phyloP scores from a whole-genome alignment of 2,329 filamentous ascomycete species.

The Cyphellophora europaea region DNA sequence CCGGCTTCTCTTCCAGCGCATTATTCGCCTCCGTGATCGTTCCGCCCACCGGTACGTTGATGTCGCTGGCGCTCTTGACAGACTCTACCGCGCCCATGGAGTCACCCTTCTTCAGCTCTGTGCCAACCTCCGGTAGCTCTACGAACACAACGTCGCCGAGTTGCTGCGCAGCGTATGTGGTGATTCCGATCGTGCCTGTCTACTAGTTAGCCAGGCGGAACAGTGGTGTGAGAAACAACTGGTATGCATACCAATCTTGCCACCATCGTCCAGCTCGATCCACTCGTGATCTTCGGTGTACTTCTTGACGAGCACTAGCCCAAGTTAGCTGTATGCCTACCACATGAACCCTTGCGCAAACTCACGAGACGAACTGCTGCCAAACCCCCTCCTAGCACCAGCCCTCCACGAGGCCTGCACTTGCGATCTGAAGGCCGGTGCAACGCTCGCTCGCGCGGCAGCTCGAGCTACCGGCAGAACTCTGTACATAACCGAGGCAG shows the following conservation, averaged over 20 bases:
- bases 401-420: background rate
- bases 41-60: slow-evolving; percentile 78
- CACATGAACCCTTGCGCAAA: background rate
- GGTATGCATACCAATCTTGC: slow-evolving; percentile 58
- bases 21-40: slow-evolving; percentile 66
- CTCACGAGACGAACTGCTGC: slow-evolving; percentile 1
- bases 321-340: background rate
- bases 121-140: slow-evolving; percentile 69
- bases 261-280: slow-evolving; percentile 79
- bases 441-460: too few relatives aligned
- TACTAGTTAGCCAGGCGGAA: slow-evolving; percentile 1
- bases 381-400: slow-evolving; percentile 1
- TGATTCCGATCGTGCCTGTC: slow-evolving; percentile 69
- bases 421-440: background rate
- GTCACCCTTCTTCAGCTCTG: slow-evolving; percentile 66
- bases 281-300: slow-evolving; percentile 98
- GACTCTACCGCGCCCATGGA: slow-evolving; percentile 92
- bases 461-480: too few relatives aligned
- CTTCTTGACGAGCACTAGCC: slow-evolving; percentile 50
- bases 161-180: slow-evolving; percentile 79
- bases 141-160: slow-evolving; percentile 97
- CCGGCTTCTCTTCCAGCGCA: slow-evolving; percentile 72
- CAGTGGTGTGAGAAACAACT: too few relatives aligned
- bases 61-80: slow-evolving; percentile 96
- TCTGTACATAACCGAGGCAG: too few relatives aligned